Evolutionary conservation across 2,329 filamentous ascomycete genomes (phyloP).

Genomic region (Knoxdaviesia capensis): DNA sequence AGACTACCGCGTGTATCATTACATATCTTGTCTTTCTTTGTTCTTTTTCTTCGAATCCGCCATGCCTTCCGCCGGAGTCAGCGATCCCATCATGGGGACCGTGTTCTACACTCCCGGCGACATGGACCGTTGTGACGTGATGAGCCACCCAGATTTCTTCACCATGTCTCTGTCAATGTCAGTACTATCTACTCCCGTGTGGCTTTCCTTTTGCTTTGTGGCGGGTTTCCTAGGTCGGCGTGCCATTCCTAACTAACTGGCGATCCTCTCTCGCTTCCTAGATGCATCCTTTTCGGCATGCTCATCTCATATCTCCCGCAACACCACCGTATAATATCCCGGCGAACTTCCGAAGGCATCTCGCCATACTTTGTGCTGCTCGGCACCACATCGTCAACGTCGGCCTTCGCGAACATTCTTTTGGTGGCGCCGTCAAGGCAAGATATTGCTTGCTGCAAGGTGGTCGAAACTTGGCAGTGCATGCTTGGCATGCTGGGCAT

Average conservation of each 20-base stretch:
- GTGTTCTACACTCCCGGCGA: neutral
- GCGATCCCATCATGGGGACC: neutral
- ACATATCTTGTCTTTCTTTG: neutral
- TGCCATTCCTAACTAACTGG: neutral
- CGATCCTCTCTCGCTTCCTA: conserved; percentile 8
- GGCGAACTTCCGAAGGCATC: conserved; percentile 78
- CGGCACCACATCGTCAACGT: conserved; percentile 77
- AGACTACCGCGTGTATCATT: no score
- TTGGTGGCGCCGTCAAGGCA: conserved; percentile 64
- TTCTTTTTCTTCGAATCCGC: neutral
- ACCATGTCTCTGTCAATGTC: conserved; percentile 6
- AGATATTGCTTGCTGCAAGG: conserved; percentile 71
- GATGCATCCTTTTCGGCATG: conserved; percentile 68
- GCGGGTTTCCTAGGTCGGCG: neutral
- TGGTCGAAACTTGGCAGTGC: conserved; percentile 66
- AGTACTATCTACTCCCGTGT: neutral
- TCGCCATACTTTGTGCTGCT: conserved; percentile 89
- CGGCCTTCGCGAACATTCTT: conserved; percentile 81
- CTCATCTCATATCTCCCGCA: conserved; percentile 88
- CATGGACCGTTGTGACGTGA: conserved; percentile 5
- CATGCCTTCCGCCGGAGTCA: neutral
- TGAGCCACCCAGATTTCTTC: conserved; percentile 5
- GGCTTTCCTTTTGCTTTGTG: neutral
- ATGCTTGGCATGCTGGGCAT: conserved; percentile 73
- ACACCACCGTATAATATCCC: conserved; percentile 73